These are phyloP conservation scores for Hyphopichia burtonii DNA, from an alignment of 1,139 yeast genomes.

Conservation along the genomic window DNA sequence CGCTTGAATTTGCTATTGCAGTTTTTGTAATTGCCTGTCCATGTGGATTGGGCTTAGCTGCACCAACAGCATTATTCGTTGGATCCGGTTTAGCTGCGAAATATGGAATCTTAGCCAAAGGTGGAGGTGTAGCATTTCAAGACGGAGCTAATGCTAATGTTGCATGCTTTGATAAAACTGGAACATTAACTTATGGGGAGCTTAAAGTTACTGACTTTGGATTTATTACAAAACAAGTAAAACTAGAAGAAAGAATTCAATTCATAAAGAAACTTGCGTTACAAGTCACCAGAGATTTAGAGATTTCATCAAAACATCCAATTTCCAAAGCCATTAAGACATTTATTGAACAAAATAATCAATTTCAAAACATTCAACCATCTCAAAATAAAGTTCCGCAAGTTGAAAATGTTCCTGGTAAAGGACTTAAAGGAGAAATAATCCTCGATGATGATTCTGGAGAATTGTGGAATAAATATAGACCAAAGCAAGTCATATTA, in stretches of 20 bases:
- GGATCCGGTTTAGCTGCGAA: slow-evolving; percentile 50
- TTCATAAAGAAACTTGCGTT: slow-evolving; percentile 29
- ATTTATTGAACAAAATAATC: slow-evolving; percentile 29
- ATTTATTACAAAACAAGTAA: slow-evolving; percentile 12
- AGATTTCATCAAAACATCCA: slow-evolving; percentile 69
- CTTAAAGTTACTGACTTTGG: slow-evolving; percentile 54
- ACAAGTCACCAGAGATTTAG: slow-evolving; percentile 60
- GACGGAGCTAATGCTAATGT: slow-evolving; percentile 65
- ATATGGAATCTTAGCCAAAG: slow-evolving; percentile 72
- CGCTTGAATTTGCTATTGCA: slow-evolving; percentile 72
- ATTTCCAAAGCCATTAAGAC: slow-evolving; percentile 56
- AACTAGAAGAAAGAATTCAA: slow-evolving; percentile 7
- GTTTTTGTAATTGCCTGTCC: slow-evolving; percentile 65
- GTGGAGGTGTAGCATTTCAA: slow-evolving; percentile 82
- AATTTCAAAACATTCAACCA: not conserved
- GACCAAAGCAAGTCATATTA: slow-evolving; percentile 45
- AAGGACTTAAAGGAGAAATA: slow-evolving; percentile 52
- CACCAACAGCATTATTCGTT: slow-evolving; percentile 48
- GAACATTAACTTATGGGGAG: slow-evolving; percentile 71
- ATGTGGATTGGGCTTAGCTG: slow-evolving; percentile 49
- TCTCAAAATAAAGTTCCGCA: slow-evolving; percentile 44
- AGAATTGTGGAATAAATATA: slow-evolving; percentile 26
- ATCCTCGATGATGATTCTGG: slow-evolving; percentile 18
- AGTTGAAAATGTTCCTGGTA: slow-evolving; percentile 56
- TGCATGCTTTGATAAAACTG: slow-evolving; percentile 79